phyloP scores from a whole-genome alignment of 805 yeast species.

The Candida krabiensis region DNA sequence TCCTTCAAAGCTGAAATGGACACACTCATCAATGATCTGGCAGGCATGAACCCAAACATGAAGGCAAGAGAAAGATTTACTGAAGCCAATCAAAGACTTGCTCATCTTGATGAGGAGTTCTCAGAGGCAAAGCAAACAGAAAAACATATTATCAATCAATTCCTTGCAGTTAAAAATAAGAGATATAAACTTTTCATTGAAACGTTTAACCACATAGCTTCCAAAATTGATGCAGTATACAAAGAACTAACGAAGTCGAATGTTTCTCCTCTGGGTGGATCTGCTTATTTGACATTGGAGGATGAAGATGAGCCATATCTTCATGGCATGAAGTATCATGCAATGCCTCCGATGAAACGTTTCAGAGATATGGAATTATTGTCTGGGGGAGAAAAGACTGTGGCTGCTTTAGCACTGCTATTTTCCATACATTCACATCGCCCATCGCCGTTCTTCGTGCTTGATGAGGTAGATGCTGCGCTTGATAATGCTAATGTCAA shows the following conservation, averaged over 20 bases:
- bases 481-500: conserved; percentile 86
- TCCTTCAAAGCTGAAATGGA: conserved; percentile 35
- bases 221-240: conserved; percentile 71
- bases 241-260: conserved; percentile 78
- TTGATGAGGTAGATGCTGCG: conserved; percentile 99
- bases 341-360: conserved; percentile 94
- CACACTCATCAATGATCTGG: conserved; percentile 36
- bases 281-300: conserved; percentile 85
- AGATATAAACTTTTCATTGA: conserved; percentile 65
- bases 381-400: conserved; percentile 96
- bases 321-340: conserved; percentile 84
- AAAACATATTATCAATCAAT: conserved; percentile 50
- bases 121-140: conserved; percentile 62
- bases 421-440: conserved; percentile 89
- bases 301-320: conserved; percentile 88
- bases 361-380: conserved; percentile 89
- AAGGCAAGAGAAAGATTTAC: conserved; percentile 75
- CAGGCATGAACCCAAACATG: conserved; percentile 69
- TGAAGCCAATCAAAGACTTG: conserved; percentile 62
- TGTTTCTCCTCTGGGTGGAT: conserved; percentile 81
- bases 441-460: conserved; percentile 93
- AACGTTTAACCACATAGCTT: conserved; percentile 77
- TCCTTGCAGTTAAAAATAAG: conserved; percentile 55
- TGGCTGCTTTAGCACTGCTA: conserved; percentile 90
- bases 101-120: conserved; percentile 64